Percentiles rank a stretch among this genome's conserved stretches.
These are phyloP conservation scores for Senecio squalidus DNA, from an alignment of 140 eudicot species.

Conservation along the genomic window DNA sequence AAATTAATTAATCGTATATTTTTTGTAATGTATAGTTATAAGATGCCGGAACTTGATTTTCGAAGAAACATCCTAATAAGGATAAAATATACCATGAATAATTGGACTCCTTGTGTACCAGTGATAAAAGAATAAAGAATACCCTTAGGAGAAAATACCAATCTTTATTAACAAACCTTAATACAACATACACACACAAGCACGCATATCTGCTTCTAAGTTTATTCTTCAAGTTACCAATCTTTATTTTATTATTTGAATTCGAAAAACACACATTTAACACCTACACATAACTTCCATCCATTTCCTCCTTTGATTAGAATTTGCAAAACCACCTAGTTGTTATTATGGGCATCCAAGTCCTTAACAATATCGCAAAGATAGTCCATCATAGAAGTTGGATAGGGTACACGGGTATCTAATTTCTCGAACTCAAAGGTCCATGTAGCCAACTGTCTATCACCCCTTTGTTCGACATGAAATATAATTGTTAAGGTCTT, in stretches of 20 bases:
- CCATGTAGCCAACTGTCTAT: constrained; percentile 39
- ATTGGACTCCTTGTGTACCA: too few relatives aligned
- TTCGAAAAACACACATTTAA: background rate
- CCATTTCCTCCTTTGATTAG: background rate
- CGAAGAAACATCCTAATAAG: too few relatives aligned
- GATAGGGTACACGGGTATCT: constrained; percentile 26
- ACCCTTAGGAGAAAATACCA: background rate
- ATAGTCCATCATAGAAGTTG: constrained; percentile 40
- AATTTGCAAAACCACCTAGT: background rate
- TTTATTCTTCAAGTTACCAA: background rate
- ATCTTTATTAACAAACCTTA: background rate
- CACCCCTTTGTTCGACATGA: constrained; percentile 36
- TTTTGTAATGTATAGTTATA: too few relatives aligned
- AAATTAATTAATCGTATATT: too few relatives aligned
- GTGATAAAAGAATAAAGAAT: background rate
- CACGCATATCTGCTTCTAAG: background rate
- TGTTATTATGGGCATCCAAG: constrained; percentile 31
- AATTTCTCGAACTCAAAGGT: constrained; percentile 48
- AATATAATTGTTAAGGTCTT: constrained; percentile 28
- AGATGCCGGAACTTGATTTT: too few relatives aligned
- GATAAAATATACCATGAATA: too few relatives aligned
- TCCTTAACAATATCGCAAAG: constrained; percentile 37
- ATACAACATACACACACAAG: background rate
- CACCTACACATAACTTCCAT: background rate
- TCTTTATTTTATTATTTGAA: background rate